Conservation (phyloP, 495 filamentous ascomycete genomes). For the Aspergillus olivimuriae region DNA sequence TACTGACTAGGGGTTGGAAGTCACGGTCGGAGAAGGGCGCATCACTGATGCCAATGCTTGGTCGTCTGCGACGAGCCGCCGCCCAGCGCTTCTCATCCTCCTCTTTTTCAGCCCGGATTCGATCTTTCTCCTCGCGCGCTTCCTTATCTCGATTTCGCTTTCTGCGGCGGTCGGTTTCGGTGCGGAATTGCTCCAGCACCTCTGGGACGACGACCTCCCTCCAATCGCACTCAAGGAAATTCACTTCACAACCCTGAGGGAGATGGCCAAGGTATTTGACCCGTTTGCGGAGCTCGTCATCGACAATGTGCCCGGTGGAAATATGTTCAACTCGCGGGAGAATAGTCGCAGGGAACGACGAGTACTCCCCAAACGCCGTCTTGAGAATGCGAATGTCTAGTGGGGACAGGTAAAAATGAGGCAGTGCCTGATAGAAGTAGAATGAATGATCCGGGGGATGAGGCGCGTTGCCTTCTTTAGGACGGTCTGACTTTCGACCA, state of each 20-base stretch:
- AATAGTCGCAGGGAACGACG: conserved; percentile 79
- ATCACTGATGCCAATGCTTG: conserved; percentile 32
- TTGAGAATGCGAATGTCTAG: conserved; percentile 95
- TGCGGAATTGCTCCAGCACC: conserved; percentile 63
- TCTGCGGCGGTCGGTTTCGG: conserved; percentile 71
- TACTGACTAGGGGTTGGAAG: conserved; percentile 58
- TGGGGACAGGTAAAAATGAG: conserved; percentile 88
- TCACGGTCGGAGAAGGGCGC: conserved; percentile 46
- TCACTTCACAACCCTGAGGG: conserved; percentile 87
- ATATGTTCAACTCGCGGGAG: conserved; percentile 89
- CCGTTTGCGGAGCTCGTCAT: conserved; percentile 79
- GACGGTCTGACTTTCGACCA: conserved; percentile 11
- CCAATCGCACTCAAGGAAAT: conserved; percentile 96
- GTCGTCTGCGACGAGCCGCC: conserved; percentile 40
- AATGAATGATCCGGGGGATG: conserved; percentile 42
- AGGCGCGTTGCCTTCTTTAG: conserved; percentile 22
- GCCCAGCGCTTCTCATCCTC: conserved; percentile 59
- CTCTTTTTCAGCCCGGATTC: conserved; percentile 76
- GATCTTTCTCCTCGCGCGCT: conserved; percentile 80
- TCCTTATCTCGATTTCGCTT: conserved; percentile 84
- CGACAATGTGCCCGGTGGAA: conserved; percentile 82
- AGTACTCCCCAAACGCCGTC: conserved; percentile 78
- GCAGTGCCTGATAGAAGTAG: conserved; percentile 85
- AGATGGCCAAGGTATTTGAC: conserved; percentile 89
- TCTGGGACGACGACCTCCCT: conserved; percentile 77